phyloP scores from a whole-genome alignment of 2,329 filamentous ascomycete genomes.

The Penicillium sp. region DNA sequence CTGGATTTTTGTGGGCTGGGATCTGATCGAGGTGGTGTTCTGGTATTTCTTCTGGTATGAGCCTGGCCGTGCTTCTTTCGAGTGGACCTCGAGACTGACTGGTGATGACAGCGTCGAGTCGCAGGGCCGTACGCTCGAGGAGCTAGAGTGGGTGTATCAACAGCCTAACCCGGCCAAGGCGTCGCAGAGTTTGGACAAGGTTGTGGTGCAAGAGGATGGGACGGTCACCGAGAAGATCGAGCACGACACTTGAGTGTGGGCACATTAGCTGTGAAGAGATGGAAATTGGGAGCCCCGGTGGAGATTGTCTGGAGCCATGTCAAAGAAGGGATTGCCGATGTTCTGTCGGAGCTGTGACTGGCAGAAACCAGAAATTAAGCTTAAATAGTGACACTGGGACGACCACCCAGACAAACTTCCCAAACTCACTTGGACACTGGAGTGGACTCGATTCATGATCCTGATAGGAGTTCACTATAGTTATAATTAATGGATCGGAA shows the following conservation, averaged over 20 bases:
- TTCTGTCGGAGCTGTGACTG: not conserved
- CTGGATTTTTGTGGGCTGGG: slow-evolving; percentile 52
- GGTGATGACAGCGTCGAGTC: slow-evolving; percentile 45
- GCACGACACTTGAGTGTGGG: slow-evolving; percentile 18
- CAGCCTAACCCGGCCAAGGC: slow-evolving; percentile 53
- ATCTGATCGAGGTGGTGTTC: slow-evolving; percentile 42
- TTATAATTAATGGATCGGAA: too few relatives aligned
- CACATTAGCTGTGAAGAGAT: too few relatives aligned
- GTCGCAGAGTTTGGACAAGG: slow-evolving; percentile 49
- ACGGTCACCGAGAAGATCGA: slow-evolving; percentile 49
- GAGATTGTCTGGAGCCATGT: not conserved
- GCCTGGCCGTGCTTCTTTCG: not conserved
- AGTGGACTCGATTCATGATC: too few relatives aligned
- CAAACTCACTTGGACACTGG: too few relatives aligned
- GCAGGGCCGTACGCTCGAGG: slow-evolving; percentile 51
- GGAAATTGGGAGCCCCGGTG: too few relatives aligned
- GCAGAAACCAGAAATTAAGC: too few relatives aligned
- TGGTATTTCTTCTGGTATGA: slow-evolving; percentile 51
- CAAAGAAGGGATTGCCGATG: not conserved
- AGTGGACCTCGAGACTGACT: not conserved
- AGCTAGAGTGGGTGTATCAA: slow-evolving; percentile 52
- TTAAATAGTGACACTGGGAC: too few relatives aligned
- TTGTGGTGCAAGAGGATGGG: slow-evolving; percentile 48
- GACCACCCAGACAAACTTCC: too few relatives aligned
- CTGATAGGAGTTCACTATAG: too few relatives aligned